A percentile compares a stretch with the other conserved stretches of the same genome.
These are phyloP conservation scores for Lichtheimia corymbifera DNA, from an alignment of 371 early-diverging fungal genomes.

Conservation along the genomic window DNA sequence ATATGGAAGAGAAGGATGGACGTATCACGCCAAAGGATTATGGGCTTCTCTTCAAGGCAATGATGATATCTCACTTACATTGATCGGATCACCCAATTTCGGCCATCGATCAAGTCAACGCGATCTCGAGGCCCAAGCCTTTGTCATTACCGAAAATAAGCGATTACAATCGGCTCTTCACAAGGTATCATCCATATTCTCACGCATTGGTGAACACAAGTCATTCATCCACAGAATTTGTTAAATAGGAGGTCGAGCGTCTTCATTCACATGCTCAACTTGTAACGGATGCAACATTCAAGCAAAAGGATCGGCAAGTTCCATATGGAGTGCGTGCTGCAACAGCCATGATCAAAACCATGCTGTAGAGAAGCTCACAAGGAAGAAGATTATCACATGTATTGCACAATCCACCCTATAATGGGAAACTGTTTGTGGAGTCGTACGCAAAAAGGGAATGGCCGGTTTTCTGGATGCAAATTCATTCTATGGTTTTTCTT, in stretches of 20 bases:
- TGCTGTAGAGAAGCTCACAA: conserved; percentile 36
- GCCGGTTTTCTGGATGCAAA: not conserved
- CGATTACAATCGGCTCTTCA: conserved; percentile 58
- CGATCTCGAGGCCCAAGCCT: conserved; percentile 88
- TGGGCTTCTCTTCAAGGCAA: conserved; percentile 52
- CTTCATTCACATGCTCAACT: conserved; percentile 37
- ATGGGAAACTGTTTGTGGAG: not conserved
- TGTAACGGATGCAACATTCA: conserved; percentile 42
- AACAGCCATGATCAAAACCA: conserved; percentile 48
- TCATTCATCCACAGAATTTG: too few relatives aligned
- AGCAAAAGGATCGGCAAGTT: conserved; percentile 39
- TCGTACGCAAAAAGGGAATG: not conserved
- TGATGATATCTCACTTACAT: conserved; percentile 63
- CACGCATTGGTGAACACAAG: too few relatives aligned
- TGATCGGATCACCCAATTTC: conserved; percentile 93
- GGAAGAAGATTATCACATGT: not conserved
- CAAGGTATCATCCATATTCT: conserved; percentile 48
- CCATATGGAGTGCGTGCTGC: conserved; percentile 51
- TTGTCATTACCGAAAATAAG: conserved; percentile 66
- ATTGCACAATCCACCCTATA: not conserved
- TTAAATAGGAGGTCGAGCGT: conserved; percentile 42
- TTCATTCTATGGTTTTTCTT: not conserved
- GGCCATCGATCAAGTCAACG: conserved; percentile 86
- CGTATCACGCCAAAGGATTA: conserved; percentile 87
- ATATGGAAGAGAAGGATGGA: conserved; percentile 81